A percentile compares a stretch with the other conserved stretches of the same genome.
These are phyloP conservation scores for Fistulina hepatica DNA, from an alignment of 1,284 basidiomycete genomes.

Conservation along the genomic window DNA sequence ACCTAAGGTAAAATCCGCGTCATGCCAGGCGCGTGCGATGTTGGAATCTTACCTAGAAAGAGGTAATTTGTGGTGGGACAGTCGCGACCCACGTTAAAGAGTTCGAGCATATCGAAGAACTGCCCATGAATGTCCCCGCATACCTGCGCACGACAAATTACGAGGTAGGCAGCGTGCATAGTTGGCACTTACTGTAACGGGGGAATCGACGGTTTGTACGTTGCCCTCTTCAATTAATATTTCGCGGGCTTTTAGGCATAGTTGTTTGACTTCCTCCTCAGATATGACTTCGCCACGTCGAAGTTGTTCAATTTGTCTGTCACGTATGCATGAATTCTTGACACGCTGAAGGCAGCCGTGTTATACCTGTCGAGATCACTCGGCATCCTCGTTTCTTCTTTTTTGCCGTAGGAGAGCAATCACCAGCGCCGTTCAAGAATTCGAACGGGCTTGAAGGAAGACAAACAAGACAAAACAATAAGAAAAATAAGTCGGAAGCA, in stretches of 20 bases:
- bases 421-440: no score
- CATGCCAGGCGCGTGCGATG: background rate
- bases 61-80: slow-evolving; percentile 97
- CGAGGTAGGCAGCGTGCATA: slow-evolving; percentile 10
- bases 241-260: slow-evolving; percentile 93
- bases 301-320: slow-evolving; percentile 79
- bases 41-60: slow-evolving; percentile 77
- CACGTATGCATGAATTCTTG: background rate
- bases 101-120: slow-evolving; percentile 95
- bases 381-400: no score
- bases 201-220: slow-evolving; percentile 92
- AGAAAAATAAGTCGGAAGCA: no score
- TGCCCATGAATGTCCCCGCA: slow-evolving; percentile 99
- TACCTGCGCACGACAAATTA: slow-evolving; percentile 44
- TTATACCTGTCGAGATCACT: slow-evolving; percentile 38
- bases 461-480: no score
- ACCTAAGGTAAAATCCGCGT: slow-evolving; percentile 33
- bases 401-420: no score
- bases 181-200: slow-evolving; percentile 70
- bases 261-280: slow-evolving; percentile 84
- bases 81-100: slow-evolving; percentile 91
- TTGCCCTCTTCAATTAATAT: slow-evolving; percentile 97
- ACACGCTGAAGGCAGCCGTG: background rate
- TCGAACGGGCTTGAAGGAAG: no score
- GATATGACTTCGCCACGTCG: slow-evolving; percentile 87